Base-by-base conservation (phyloP, 208 protist species). In the Angomonas desouzai region DNA sequence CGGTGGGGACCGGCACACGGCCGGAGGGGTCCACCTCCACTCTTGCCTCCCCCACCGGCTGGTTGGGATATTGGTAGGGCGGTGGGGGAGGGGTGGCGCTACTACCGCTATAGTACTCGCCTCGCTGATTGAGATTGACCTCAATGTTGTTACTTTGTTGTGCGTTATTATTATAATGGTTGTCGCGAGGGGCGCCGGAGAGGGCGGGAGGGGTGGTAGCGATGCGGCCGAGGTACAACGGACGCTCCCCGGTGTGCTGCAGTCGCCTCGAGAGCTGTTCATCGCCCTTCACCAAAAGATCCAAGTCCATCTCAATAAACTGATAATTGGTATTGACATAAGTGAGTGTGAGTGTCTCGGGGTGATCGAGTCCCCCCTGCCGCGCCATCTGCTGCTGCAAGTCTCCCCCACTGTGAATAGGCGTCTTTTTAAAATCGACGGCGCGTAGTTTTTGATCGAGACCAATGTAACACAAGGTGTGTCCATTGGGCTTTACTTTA, bases 221-320 rank as follows among this genome's bases (percentile, higher is more conserved):
- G 3, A 75, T 58, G 1, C 78, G 76, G 13, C 53, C 34, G 27
- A 92, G 64, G 45, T 78, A 47, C 43, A 89, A 70, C 48, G 86
- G 86, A 3, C 68, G 62, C 13, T 68, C 68, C n/a, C 63, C 77
- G 0, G 80, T 89, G 48, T 88, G 76, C 23, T 25, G 38, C 77
- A 89, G 74, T 1, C 83, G 80, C 7, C 60, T 25, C 0, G 40
- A 53, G n/a, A 87, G 73, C 10, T 79, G 65, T 2, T 49, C 58
- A 56, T 92, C 86, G 1, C 64, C 70, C 25, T 60, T 45, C 11
- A 89, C 55, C 22, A 92, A 81, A 13, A 51, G 71, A 34, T 86
- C 76, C 22, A 83, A 32, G 56, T 92, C 83, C 55, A 88, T 57
- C 32, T 81, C 77, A 1, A 88, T 72, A 16, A 66, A 48, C 11